Evolutionary conservation across 202 grass and related monocot genomes (phyloP).

Genomic region (Musa balbisiana): DNA sequence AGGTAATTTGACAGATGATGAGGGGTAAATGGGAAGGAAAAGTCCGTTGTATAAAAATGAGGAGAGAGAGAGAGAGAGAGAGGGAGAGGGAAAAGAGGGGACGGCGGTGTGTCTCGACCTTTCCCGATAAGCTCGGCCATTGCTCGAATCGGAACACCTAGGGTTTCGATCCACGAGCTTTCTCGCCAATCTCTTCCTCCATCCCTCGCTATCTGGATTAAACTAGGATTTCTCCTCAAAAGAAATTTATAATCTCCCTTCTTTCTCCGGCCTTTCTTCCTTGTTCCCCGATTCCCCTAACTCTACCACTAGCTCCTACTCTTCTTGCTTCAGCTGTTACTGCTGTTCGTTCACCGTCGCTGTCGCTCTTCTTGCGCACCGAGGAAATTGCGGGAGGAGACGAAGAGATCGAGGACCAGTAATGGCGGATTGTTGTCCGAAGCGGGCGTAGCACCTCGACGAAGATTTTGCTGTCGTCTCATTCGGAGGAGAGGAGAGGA

Average conservation of each 20-base stretch:
- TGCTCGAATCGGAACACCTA: slow-evolving; percentile 35
- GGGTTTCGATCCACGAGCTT: slow-evolving; percentile 9
- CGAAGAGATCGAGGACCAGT: not conserved
- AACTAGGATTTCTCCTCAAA: not conserved
- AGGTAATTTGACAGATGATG: not conserved
- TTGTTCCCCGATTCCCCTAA: not conserved
- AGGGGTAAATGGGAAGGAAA: not conserved
- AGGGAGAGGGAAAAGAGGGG: not conserved
- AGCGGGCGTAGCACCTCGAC: not conserved
- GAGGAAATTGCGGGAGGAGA: not conserved
- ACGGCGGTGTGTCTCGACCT: slow-evolving; percentile 32
- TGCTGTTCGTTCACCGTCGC: not conserved
- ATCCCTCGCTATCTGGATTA: slow-evolving; percentile 14
- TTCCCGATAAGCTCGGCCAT: slow-evolving; percentile 38
- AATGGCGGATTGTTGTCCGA: slow-evolving; percentile 18
- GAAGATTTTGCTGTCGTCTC: not conserved
- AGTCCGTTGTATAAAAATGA: not conserved
- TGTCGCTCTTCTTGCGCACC: not conserved
- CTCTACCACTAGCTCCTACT: not conserved
- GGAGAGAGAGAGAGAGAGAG: not conserved
- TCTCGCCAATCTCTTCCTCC: slow-evolving; percentile 14
- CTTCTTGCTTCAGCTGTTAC: not conserved
- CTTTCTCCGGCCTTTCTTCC: not conserved
- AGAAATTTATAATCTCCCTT: slow-evolving; percentile 5
- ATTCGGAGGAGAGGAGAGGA: too few species aligned